Conservation (phyloP, 768 basidiomycete genomes). For the Termitomyces sp. region DNA sequence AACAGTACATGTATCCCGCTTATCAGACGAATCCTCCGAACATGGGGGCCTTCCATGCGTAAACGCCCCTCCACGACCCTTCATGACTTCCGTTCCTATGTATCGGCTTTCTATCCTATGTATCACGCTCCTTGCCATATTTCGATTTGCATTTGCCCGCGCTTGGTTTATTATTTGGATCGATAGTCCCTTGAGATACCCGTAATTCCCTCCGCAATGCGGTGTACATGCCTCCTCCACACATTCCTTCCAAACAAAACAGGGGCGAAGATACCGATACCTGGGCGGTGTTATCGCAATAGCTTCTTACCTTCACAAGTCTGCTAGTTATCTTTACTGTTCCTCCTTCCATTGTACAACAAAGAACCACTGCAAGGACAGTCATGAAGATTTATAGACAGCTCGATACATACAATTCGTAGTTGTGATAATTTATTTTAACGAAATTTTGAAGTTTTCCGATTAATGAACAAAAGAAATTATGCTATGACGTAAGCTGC, state of each 20-base stretch:
- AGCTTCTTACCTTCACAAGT: slow-evolving; percentile 27
- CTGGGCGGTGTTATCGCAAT: slow-evolving; percentile 31
- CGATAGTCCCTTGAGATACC: slow-evolving; percentile 23
- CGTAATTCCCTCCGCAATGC: slow-evolving; percentile 22
- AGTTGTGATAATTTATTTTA: slow-evolving; percentile 10
- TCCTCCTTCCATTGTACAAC: slow-evolving; percentile 39
- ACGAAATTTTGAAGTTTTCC: not conserved
- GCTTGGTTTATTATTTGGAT: slow-evolving; percentile 33
- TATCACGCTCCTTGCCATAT: slow-evolving; percentile 27
- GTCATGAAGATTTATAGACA: slow-evolving; percentile 23
- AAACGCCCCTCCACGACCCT: slow-evolving; percentile 36
- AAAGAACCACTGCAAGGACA: slow-evolving; percentile 29
- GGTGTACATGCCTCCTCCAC: slow-evolving; percentile 28
- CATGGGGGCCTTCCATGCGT: slow-evolving; percentile 74
- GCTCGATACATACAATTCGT: slow-evolving; percentile 7
- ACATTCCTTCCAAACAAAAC: slow-evolving; percentile 26
- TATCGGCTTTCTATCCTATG: slow-evolving; percentile 26
- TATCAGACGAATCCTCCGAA: slow-evolving; percentile 76
- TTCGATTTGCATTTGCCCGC: slow-evolving; percentile 22
- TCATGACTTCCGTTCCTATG: slow-evolving; percentile 35
- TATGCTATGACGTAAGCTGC: slow-evolving; percentile 16
- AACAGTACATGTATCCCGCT: slow-evolving; percentile 80
- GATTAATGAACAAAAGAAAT: not conserved
- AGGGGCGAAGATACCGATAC: slow-evolving; percentile 14
- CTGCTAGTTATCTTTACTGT: slow-evolving; percentile 24